phyloP scores from a whole-genome alignment of 1,139 yeast species.

The Scheffersomyces cryptocercus region DNA sequence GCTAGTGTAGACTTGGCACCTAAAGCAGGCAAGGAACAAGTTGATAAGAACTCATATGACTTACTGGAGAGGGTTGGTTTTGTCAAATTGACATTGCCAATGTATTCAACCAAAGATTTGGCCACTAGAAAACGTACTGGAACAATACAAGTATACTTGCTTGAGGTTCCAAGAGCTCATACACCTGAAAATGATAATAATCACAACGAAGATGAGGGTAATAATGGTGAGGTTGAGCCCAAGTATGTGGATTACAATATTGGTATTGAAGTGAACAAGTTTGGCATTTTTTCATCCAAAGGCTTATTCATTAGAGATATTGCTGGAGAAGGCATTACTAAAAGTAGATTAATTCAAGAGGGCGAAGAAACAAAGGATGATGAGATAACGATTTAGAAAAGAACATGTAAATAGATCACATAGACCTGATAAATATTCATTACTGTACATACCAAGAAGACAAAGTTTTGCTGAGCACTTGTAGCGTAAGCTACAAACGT shows the following conservation, averaged over 20 bases:
- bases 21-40: too few species aligned
- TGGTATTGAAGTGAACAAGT: conserved; percentile 24
- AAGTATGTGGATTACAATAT: conserved; percentile 20
- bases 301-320: conserved; percentile 9
- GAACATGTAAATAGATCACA: too few species aligned
- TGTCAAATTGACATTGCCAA: conserved; percentile 37
- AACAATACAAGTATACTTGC: conserved; percentile 32
- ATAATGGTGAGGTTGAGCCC: not conserved
- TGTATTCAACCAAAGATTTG: conserved; percentile 21
- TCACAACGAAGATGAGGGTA: not conserved
- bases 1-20: not conserved
- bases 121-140: conserved; percentile 29
- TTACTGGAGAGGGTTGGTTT: conserved; percentile 14
- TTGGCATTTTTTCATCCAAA: conserved; percentile 6
- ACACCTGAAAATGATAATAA: not conserved
- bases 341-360: conserved; percentile 15
- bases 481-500: too few species aligned
- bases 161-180: conserved; percentile 11
- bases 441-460: too few species aligned
- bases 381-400: not conserved
- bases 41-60: too few species aligned
- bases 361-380: conserved; percentile 4
- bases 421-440: too few species aligned
- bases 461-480: too few species aligned
- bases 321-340: conserved; percentile 13